A percentile compares a stretch with the other conserved stretches of the same genome.
phyloP scores from a whole-genome alignment of 1,139 yeast species.

The Blastobotrys apis region DNA sequence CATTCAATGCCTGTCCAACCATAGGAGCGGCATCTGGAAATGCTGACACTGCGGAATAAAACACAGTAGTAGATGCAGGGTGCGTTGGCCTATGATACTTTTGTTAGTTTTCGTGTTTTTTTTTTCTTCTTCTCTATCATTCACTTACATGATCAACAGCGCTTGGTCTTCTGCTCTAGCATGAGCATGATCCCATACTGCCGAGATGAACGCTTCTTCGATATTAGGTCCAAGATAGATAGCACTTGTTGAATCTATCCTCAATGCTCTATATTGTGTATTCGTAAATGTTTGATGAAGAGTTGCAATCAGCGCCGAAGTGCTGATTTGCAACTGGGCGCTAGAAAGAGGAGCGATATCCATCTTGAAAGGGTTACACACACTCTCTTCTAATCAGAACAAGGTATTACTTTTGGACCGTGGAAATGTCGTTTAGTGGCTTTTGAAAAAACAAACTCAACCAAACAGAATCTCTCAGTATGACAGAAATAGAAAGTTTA shows the following conservation, averaged over 20 bases:
- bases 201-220: slow-evolving; percentile 34
- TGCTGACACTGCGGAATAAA: slow-evolving; percentile 31
- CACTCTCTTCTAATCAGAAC: neutral
- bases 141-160: slow-evolving; percentile 34
- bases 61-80: slow-evolving; percentile 32
- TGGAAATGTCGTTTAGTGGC: neutral
- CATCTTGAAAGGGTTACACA: slow-evolving; percentile 21
- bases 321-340: slow-evolving; percentile 31
- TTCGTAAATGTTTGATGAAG: slow-evolving; percentile 35
- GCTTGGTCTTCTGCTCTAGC: slow-evolving; percentile 41
- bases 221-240: slow-evolving; percentile 32
- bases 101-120: too few relatives aligned
- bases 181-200: slow-evolving; percentile 40
- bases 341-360: slow-evolving; percentile 32
- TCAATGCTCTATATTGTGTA: slow-evolving; percentile 29
- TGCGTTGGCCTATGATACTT: slow-evolving; percentile 27
- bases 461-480: slow-evolving; percentile 1
- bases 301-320: slow-evolving; percentile 37
- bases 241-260: slow-evolving; percentile 35
- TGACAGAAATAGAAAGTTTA: too few relatives aligned
- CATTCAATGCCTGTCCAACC: slow-evolving; percentile 36
- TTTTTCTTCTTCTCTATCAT: neutral
- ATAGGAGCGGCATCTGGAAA: slow-evolving; percentile 37
- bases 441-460: neutral
- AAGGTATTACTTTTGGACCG: neutral